Evolutionary conservation across 768 basidiomycete genomes (phyloP), one percentile per base, ranked within the genome.

Genomic region (Cyclocybe cylindracea): DNA sequence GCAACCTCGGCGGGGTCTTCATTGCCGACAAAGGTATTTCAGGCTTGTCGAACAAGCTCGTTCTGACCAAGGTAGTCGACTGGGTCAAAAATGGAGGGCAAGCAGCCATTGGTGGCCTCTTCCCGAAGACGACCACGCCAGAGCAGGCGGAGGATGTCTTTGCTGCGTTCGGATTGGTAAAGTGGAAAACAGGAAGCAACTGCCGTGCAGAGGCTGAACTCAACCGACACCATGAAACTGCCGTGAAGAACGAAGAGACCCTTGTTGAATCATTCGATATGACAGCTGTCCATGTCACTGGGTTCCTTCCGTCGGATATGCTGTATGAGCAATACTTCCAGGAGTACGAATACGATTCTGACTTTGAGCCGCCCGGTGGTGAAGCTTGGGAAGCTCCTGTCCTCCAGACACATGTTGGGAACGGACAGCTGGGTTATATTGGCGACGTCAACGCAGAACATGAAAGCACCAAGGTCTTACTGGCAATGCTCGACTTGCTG

Each of bases 381-480:
- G 56, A 58, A 18, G 43, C 58, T 10, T 10, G 34, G 47, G 54
- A 58, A 55, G 59, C 65, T 9, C 64, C 73, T 33, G 57, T 73
- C 31, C 60, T 66, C 2, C 57, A 53, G 7, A 50, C 58, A 0
- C 55, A 42, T 7, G 47, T 68, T 13, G 69, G 65, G 5, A 58
- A 63, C 10, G 72, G 73, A 3, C 53, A 50, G 32, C 35, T 75
- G 1, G 71, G 70, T 0, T 75, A 69, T 43, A 64, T 73, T 40
- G 72, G 71, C 4, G 70, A 72, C 49, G 63, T 70, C 38, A 65
- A 64, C 42, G 60, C 63, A 11, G 66, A 65, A 19, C 48, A 51
- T 7, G 64, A 64, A 33, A 60, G 62, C 16, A 65, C 62, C 10
- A 61, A 56, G 4, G 57, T 68, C 36, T 35, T 72, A 13, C 60